Conservation (phyloP, 768 basidiomycete species). For the Calocera cornea region DNA sequence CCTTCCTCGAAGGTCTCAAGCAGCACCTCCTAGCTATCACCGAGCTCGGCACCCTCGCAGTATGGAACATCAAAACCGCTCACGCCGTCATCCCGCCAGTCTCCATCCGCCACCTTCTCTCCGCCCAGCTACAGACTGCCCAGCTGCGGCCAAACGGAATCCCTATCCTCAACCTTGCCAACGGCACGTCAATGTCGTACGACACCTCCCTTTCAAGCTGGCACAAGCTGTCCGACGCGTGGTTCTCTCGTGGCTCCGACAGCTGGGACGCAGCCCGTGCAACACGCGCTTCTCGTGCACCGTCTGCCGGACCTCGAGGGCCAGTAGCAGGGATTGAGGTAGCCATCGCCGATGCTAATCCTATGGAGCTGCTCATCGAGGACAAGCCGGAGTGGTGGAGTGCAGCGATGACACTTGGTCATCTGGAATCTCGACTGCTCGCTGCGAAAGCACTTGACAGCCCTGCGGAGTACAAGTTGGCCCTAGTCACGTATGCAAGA, state of each 20-base stretch:
- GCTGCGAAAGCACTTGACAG: constrained; percentile 66
- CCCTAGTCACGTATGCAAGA: constrained; percentile 62
- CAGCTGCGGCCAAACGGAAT: constrained; percentile 64
- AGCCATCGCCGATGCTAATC: constrained; percentile 20
- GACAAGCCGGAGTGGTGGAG: constrained; percentile 61
- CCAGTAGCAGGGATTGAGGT: constrained; percentile 41
- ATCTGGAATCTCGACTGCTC: constrained; percentile 71
- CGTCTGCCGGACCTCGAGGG: constrained; percentile 31
- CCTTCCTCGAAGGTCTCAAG: constrained; percentile 53
- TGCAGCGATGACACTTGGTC: constrained; percentile 69
- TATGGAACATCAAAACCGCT: constrained; percentile 67
- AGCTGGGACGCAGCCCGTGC: constrained; percentile 52
- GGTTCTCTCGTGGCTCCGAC: constrained; percentile 77
- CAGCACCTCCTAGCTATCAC: constrained; percentile 60
- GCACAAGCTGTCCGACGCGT: constrained; percentile 62
- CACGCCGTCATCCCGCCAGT: constrained; percentile 50
- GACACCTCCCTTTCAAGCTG: constrained; percentile 53
- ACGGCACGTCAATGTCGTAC: constrained; percentile 68
- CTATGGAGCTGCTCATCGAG: constrained; percentile 11
- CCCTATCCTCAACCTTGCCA: constrained; percentile 62
- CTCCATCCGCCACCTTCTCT: constrained; percentile 47
- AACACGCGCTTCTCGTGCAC: neutral
- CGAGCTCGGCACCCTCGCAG: constrained; percentile 51
- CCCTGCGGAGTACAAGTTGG: constrained; percentile 69
- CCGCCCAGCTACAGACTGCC: constrained; percentile 44